Evolutionary conservation across 2,329 filamentous ascomycete species (phyloP), one percentile per base, ranked within the genome.

Genomic region (Botryotinia globosa): DNA sequence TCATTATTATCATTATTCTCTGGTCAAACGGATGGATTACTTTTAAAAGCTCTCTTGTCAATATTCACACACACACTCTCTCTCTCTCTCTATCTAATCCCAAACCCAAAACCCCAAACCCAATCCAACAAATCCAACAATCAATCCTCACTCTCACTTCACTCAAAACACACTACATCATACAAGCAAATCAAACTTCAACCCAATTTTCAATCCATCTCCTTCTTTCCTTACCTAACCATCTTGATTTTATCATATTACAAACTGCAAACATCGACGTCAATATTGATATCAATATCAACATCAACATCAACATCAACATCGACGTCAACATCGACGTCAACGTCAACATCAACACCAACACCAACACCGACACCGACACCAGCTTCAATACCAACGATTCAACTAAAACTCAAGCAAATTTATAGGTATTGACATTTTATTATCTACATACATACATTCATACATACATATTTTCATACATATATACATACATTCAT

Each of bases 281-380:
- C 37, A 39, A 39, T 5, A 37, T 37, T 12, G 14, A 39, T 12
- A 39, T 12, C 37, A 14, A 39, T 9, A 12, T 12, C 39, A 14
- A 39, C 39, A 39, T 1, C 39, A 4, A 39, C 12, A n/a, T n/a
- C n/a, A n/a, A n/a, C n/a, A n/a, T n/a, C n/a, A n/a, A n/a, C n/a
- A n/a, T n/a, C n/a, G n/a, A n/a, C n/a, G 5, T 0, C 39, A 1
- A 42, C 39, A 42, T 2, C 39, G 0, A 42, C 12, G 12, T 3
- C 12, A 12, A 14, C n/a, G 5, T 0, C 39, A 1, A 42, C 39
- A 16, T 0, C 39, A 1, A 42, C 39, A 42, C 3, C 39, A 1
- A 42, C 12, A 16, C 12, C 12, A 12, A 14, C n/a, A 29, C 16
- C 51, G 7, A 56, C 51, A 56, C 9, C 48, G 12, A 29, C 51